A percentile compares a stretch with the other conserved stretches of the same genome.
phyloP scores from a whole-genome alignment of 192 early-diverging fungal genomes.

The Backusella morwellensis region DNA sequence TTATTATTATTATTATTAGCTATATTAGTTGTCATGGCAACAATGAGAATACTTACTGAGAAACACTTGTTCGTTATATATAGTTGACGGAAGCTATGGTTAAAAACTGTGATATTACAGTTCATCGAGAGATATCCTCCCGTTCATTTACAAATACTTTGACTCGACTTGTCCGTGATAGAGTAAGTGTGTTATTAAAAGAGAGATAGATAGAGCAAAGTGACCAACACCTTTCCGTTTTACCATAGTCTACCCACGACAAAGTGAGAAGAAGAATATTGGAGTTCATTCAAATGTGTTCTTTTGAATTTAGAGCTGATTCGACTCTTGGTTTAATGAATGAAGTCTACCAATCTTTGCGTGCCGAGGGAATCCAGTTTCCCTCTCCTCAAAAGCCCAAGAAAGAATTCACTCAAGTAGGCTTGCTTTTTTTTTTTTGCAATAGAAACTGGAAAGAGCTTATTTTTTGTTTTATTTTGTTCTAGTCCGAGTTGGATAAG shows the following conservation, averaged over 20 bases:
- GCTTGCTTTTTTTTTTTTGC: neutral
- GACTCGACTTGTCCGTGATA: constrained; percentile 70
- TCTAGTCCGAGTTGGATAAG: constrained; percentile 66
- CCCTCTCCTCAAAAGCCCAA: constrained; percentile 82
- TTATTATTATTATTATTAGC: no score
- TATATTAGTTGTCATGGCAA: neutral
- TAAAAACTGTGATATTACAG: constrained; percentile 82
- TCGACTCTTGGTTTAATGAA: constrained; percentile 79
- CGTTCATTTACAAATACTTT: constrained; percentile 81
- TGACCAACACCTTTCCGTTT: neutral
- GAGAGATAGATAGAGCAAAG: neutral
- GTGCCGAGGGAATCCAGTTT: constrained; percentile 55
- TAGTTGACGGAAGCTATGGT: constrained; percentile 85
- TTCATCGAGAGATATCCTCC: constrained; percentile 84
- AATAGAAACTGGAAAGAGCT: neutral
- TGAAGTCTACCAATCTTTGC: constrained; percentile 63
- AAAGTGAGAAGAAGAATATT: constrained; percentile 77
- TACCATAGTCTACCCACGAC: constrained; percentile 62
- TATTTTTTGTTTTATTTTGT: neutral
- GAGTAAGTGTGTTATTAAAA: constrained; percentile 35
- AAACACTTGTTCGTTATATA: neutral
- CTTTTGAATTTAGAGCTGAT: constrained; percentile 78
- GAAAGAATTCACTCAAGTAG: constrained; percentile 61
- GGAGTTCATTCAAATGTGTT: constrained; percentile 91
- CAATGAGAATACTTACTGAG: neutral